Percentiles rank a stretch among this genome's conserved stretches.
These are phyloP conservation scores for Coniella vitis DNA, from an alignment of 2,329 filamentous ascomycete species.

Conservation along the genomic window DNA sequence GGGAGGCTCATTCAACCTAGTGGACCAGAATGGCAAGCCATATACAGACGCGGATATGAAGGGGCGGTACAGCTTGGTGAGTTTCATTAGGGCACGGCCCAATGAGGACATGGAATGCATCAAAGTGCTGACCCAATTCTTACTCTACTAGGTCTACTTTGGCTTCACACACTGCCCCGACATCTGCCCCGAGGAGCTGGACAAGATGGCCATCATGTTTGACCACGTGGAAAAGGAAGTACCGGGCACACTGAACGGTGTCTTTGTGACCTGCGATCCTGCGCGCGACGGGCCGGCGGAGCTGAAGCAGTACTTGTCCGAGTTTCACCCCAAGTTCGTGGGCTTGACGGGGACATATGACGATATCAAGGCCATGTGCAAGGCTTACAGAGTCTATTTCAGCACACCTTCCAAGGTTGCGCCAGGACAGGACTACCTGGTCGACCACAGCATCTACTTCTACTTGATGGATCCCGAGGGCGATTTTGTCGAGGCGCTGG, in stretches of 20 bases:
- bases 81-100: not conserved
- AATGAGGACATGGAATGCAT: not conserved
- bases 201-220: slow-evolving; percentile 98
- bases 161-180: slow-evolving; percentile 98
- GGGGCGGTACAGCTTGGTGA: slow-evolving; percentile 76
- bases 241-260: slow-evolving; percentile 55
- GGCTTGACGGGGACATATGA: slow-evolving; percentile 92
- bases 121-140: not conserved
- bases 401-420: slow-evolving; percentile 83
- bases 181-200: slow-evolving; percentile 97
- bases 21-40: slow-evolving; percentile 71
- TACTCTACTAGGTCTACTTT: slow-evolving; percentile 70
- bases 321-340: slow-evolving; percentile 83
- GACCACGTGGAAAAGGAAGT: slow-evolving; percentile 56
- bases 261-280: slow-evolving; percentile 96
- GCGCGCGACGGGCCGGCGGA: slow-evolving; percentile 82
- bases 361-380: slow-evolving; percentile 89
- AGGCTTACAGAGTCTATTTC: slow-evolving; percentile 95
- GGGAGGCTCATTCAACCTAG: slow-evolving; percentile 75
- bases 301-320: slow-evolving; percentile 75
- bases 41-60: slow-evolving; percentile 77
- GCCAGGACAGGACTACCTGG: slow-evolving; percentile 91
- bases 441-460: slow-evolving; percentile 99
- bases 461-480: slow-evolving; percentile 98
- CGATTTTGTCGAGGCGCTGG: slow-evolving; percentile 95